Evolutionary conservation across 106 monocot genomes (phyloP), one percentile per base, ranked within the genome.

Genomic region (Gastrodia elata): DNA sequence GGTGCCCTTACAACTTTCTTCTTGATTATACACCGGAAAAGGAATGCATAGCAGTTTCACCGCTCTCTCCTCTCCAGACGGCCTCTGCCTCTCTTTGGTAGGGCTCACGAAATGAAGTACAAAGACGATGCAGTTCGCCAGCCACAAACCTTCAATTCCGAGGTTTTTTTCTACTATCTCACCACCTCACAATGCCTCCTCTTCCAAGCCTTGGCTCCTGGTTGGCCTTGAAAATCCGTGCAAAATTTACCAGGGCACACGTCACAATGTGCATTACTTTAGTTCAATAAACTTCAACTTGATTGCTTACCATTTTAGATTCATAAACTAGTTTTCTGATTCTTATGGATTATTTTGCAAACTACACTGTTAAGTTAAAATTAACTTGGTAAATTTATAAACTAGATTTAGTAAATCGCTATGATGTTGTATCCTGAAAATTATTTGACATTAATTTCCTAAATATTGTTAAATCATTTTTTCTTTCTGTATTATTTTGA

Each of bases 191-290:
- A 68, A 76, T 22, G 42, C 26, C 33, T 68, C 76, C 3, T 3
- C 38, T 43, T 15, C 70, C 20, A 77, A 57, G 49, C 70, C 77
- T 4, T 70, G 77, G 77, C 77, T 77, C 30, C 39, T 77, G 39
- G 57, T 70, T 27, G 77, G 77, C 70, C 77, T 77, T 22, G 70
- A 70, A 3, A 77, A 77, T 58, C 77, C 57, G 33, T 69, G 77
- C 20, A 77, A 70, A 48, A 77, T 8, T 38, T 77, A 56, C 24
- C 77, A 70, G 33, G 77, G 70, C 9, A 77, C 77, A 25, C 52
- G 77, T 7, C 77, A 77, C 39, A 77, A 70, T 30, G 77, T 77
- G 25, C 9, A 40, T 69, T 34, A n/a, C 25, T 69, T 69, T 37
- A 16, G 8, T 67, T 67, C 37, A 20, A 39, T 2, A 22, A 39